phyloP scores from a whole-genome alignment of 495 filamentous ascomycete species.

The Opeltia flavorubescens region DNA sequence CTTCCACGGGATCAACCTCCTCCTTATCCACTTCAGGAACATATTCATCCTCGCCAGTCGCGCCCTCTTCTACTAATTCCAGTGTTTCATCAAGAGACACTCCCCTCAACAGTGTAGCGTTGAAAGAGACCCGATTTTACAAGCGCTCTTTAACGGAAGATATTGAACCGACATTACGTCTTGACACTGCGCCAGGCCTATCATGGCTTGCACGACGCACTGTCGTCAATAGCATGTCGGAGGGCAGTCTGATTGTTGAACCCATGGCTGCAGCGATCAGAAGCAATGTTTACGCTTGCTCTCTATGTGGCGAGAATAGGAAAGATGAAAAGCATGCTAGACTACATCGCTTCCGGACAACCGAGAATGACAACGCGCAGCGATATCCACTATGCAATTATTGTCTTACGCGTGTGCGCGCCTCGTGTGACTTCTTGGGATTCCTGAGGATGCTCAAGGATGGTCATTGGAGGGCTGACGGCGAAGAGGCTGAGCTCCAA shows the following conservation, averaged over 20 bases:
- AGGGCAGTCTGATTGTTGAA: constrained; percentile 82
- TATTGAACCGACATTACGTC: constrained; percentile 81
- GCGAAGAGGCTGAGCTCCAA: constrained; percentile 57
- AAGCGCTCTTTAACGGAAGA: constrained; percentile 80
- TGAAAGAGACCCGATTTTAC: constrained; percentile 89
- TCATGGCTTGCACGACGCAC: constrained; percentile 83
- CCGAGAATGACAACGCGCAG: constrained; percentile 70
- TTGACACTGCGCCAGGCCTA: constrained; percentile 79
- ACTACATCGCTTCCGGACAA: constrained; percentile 79
- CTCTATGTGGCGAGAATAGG: constrained; percentile 75
- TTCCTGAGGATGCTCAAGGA: constrained; percentile 83
- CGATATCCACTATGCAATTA: constrained; percentile 81
- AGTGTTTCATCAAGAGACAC: constrained; percentile 18
- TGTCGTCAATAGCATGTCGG: constrained; percentile 66
- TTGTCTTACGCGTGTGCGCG: constrained; percentile 70
- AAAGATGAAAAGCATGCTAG: constrained; percentile 54
- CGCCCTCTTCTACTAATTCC: constrained; percentile 9
- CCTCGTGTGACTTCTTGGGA: constrained; percentile 80
- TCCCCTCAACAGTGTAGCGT: constrained; percentile 25
- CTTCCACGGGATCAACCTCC: constrained; percentile 29
- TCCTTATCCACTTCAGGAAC: constrained; percentile 28
- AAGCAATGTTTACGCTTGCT: constrained; percentile 58
- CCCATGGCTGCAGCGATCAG: constrained; percentile 51
- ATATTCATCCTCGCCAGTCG: constrained; percentile 19
- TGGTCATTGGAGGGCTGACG: constrained; percentile 68